phyloP scores from a whole-genome alignment of 2,329 filamentous ascomycete genomes.

The Aspergillus viridinutans region DNA sequence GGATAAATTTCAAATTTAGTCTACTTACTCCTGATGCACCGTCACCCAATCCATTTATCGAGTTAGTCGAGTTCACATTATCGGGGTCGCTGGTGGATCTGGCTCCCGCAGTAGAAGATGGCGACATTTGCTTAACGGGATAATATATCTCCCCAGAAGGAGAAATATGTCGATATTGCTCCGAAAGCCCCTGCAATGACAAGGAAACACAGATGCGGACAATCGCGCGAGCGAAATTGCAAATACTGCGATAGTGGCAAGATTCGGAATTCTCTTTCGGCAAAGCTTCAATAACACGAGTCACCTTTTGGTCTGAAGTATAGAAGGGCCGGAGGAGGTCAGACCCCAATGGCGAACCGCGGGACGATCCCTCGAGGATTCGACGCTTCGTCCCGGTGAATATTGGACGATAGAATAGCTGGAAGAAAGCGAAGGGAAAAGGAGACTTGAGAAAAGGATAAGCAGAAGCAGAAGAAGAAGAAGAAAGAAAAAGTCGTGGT shows the following conservation, averaged over 20 bases:
- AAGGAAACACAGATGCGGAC: not conserved
- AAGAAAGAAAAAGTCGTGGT: not conserved
- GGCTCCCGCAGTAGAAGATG: conserved; percentile 7
- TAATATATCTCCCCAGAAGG: not conserved
- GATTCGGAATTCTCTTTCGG: not conserved
- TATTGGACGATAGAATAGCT: not conserved
- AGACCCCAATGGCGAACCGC: not conserved
- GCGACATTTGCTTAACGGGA: conserved; percentile 11
- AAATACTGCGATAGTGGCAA: not conserved
- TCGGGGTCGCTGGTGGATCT: conserved; percentile 6
- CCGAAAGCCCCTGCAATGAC: not conserved
- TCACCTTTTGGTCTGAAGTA: not conserved
- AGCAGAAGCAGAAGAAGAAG: not conserved
- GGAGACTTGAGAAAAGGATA: not conserved
- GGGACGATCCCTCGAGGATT: not conserved
- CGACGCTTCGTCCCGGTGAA: not conserved
- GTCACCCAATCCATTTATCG: conserved; percentile 6
- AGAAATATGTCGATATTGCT: not conserved
- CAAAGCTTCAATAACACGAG: not conserved
- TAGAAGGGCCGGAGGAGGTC: not conserved
- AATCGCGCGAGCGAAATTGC: not conserved
- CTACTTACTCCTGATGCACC: conserved; percentile 31
- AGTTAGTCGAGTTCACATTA: conserved; percentile 7
- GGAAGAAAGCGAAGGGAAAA: not conserved
- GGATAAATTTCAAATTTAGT: not conserved